These are phyloP conservation scores for Coemansia sp. DNA, from an alignment of 371 early-diverging fungal genomes.

Conservation along the genomic window DNA sequence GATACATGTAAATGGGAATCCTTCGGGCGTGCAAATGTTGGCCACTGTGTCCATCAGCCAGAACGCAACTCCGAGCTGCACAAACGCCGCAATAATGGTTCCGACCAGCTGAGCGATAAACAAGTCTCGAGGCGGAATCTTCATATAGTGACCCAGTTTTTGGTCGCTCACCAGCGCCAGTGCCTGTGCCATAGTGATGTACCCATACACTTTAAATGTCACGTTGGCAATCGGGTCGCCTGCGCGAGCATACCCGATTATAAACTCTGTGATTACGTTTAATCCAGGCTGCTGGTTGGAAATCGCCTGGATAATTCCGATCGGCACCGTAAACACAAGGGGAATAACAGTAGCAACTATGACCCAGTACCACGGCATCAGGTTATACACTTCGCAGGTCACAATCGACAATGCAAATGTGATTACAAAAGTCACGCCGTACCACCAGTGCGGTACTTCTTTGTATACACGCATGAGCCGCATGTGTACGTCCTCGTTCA, in stretches of 20 bases:
- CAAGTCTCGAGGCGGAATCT: constrained; percentile 66
- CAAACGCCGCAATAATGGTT: constrained; percentile 57
- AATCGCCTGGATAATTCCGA: constrained; percentile 77
- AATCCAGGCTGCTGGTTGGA: constrained; percentile 68
- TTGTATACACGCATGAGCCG: constrained; percentile 69
- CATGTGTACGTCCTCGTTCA: constrained; percentile 67
- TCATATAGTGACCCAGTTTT: constrained; percentile 74
- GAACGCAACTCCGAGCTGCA: constrained; percentile 64
- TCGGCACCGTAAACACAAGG: constrained; percentile 71
- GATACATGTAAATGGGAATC: constrained; percentile 60
- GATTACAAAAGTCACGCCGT: constrained; percentile 57
- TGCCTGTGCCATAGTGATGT: constrained; percentile 59
- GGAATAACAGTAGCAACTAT: constrained; percentile 67
- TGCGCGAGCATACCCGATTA: constrained; percentile 62
- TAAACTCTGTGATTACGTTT: constrained; percentile 73
- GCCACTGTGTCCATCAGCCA: constrained; percentile 62
- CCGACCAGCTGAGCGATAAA: constrained; percentile 65
- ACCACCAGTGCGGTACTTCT: constrained; percentile 78
- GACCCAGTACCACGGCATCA: constrained; percentile 67
- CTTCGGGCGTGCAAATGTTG: constrained; percentile 62
- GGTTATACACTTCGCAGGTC: constrained; percentile 50
- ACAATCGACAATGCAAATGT: constrained; percentile 63
- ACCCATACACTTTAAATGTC: constrained; percentile 59
- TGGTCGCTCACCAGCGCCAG: constrained; percentile 59
- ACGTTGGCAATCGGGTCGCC: constrained; percentile 65